Base-by-base conservation (phyloP, 352 stramenopile species). In the Globisporangium carolinianum region DNA sequence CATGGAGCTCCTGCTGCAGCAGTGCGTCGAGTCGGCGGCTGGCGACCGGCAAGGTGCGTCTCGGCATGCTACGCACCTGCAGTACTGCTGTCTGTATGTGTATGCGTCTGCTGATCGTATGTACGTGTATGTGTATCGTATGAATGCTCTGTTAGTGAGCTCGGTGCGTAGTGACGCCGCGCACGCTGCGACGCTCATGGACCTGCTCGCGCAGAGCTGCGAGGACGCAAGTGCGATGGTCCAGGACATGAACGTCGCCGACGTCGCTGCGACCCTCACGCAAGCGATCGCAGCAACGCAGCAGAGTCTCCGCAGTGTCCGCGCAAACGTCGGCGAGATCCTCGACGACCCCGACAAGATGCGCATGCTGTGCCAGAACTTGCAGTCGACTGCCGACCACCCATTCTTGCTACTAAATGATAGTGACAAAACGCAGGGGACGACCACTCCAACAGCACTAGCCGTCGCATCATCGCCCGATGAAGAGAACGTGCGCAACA, bases 401-500 rank as follows among this genome's bases (percentile, higher is more conserved):
- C 61, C 73, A 54, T 57, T 87, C 51, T 55, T 88, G 53, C 56
- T 89, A 32, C 58, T 72, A 18, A 32, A 2, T 32, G 53, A 47
- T 38, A 12, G 52, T 6, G 47, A 24, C 17, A 15, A 17, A 9
- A 55, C 10, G 9, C 5, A n/a, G 17, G 3, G 17, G 36, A 32
- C 37, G 1, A 5, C 32, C 17, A 24, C 60, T 12, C 51, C 61
- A 1, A 67, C 55, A 1, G 55, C 58, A 24, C 55, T 83, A 2
- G 52, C 57, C 4, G 37, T 73, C 0, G 55, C 69, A 8, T 17
- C 51, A 32, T 32, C 24, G n/a, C 51, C 17, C 0, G 74, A 89
- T 38, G 83, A 89, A 61, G 77, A 90, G 51, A 81, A 79, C 37
- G 71, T 93, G 55, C 80, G 79, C 57, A 78, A 76, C 57, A 77